Conservation (phyloP, 805 yeast genomes). For the Vanderwaltozyma verrucispora region DNA sequence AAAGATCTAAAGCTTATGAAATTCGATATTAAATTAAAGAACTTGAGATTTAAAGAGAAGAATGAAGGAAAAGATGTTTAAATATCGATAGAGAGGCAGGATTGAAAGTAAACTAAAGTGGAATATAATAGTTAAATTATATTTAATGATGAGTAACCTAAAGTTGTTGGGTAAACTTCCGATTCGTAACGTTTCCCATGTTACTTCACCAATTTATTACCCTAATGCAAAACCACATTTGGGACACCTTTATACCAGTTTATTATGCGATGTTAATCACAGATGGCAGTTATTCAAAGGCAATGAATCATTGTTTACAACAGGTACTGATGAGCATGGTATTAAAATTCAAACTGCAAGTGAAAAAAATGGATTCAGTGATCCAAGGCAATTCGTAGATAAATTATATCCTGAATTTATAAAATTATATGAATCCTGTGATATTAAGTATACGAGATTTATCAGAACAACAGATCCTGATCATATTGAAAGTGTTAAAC, state of each 20-base stretch:
- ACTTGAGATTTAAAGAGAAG: no score
- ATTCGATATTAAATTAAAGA: no score
- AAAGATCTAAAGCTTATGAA: no score
- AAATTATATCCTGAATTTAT: constrained; percentile 53
- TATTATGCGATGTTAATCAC: constrained; percentile 65
- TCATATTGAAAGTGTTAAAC: constrained; percentile 53
- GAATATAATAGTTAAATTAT: no score
- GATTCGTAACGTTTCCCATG: constrained; percentile 27
- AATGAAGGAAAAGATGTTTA: no score
- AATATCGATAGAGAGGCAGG: no score
- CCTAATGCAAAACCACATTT: constrained; percentile 93
- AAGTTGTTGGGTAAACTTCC: no score
- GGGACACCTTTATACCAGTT: constrained; percentile 86
- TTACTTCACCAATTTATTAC: constrained; percentile 91
- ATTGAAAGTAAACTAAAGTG: no score
- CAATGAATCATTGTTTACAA: constrained; percentile 48
- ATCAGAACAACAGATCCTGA: constrained; percentile 85
- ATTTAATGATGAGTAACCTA: no score
- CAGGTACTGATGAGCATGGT: constrained; percentile 98
- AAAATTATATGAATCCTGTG: constrained; percentile 45
- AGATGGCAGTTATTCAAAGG: constrained; percentile 54
- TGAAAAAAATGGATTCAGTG: constrained; percentile 33
- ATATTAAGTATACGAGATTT: constrained; percentile 60
- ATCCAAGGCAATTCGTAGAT: constrained; percentile 66
- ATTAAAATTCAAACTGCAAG: constrained; percentile 88